Conservation (phyloP, 2,329 filamentous ascomycete species). For the Beauveria varroae region DNA sequence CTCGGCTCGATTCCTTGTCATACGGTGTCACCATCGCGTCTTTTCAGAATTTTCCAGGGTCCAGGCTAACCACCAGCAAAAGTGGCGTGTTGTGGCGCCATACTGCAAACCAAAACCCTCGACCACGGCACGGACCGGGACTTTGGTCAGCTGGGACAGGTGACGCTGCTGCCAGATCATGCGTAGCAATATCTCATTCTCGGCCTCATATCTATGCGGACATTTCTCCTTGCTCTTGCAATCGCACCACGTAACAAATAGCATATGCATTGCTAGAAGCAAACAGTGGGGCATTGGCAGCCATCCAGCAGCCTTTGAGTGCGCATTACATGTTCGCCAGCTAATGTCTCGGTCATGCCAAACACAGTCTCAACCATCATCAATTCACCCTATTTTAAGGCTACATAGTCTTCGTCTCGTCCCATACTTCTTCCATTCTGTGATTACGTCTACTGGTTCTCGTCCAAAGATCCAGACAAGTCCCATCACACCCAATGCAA, state of each 20-base stretch:
- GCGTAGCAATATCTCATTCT: not conserved
- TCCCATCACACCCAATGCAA: constrained; percentile 2
- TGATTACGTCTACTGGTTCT: not conserved
- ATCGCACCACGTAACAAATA: not conserved
- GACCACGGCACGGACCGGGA: not conserved
- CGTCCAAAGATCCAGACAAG: not conserved
- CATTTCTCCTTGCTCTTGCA: not conserved
- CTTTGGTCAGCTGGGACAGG: not conserved
- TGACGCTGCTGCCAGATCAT: not conserved
- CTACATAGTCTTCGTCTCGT: not conserved
- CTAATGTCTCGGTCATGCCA: not conserved
- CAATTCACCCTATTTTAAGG: constrained; percentile 6
- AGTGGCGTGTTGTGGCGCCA: constrained; percentile 1
- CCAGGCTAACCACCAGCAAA: not conserved
- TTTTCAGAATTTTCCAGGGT: not conserved
- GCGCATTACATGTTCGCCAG: not conserved
- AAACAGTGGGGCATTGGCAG: not conserved
- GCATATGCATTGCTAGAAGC: not conserved
- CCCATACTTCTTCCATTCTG: not conserved
- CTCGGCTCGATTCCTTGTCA: not conserved
- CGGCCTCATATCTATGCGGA: not conserved
- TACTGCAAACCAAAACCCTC: not conserved
- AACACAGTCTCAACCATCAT: not conserved
- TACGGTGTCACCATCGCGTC: not conserved
- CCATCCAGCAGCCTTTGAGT: not conserved